These are phyloP conservation scores for Penicillium italicum DNA, from an alignment of 2,329 filamentous ascomycete species.

Conservation along the genomic window DNA sequence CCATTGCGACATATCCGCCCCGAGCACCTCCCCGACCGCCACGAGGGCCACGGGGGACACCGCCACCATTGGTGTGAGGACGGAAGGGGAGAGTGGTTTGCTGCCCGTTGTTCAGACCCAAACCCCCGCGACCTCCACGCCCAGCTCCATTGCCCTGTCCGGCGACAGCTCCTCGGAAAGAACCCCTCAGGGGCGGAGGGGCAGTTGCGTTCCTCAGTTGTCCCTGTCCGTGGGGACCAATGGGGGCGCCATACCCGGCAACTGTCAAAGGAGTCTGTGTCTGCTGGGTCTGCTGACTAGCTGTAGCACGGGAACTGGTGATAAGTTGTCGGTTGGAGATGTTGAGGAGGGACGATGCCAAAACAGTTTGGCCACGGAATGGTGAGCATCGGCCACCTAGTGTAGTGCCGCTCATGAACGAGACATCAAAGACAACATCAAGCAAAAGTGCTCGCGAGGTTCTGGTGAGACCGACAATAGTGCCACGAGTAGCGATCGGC, in stretches of 20 bases:
- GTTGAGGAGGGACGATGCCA: constrained; percentile 84
- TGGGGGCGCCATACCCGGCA: constrained; percentile 55
- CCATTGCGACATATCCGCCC: constrained; percentile 39
- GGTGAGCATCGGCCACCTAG: constrained; percentile 84
- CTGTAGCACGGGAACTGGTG: constrained; percentile 47
- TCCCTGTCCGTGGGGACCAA: constrained; percentile 55
- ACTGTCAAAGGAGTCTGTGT: constrained; percentile 53
- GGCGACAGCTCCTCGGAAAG: constrained; percentile 56
- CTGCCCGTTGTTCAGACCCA: constrained; percentile 23
- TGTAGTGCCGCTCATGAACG: constrained; percentile 96
- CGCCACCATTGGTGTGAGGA: constrained; percentile 26
- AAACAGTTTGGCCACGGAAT: constrained; percentile 91
- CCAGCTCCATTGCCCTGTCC: constrained; percentile 43
- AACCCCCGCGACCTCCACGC: constrained; percentile 35
- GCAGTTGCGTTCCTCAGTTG: constrained; percentile 57
- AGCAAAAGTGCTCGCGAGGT: constrained; percentile 78
- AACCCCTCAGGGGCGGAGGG: constrained; percentile 58
- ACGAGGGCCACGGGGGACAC: constrained; percentile 23
- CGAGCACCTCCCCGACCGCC: constrained; percentile 34
- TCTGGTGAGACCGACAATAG: constrained; percentile 89
- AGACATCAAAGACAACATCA: constrained; percentile 88
- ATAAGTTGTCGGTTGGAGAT: constrained; percentile 77
- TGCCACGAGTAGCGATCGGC: constrained; percentile 85
- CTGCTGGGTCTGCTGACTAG: constrained; percentile 53
- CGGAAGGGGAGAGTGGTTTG: constrained; percentile 32